Percentiles rank a stretch among this genome's conserved stretches.
These are phyloP conservation scores for Ascocoryne sarcoides DNA, from an alignment of 2,329 filamentous ascomycete species.

Conservation along the genomic window DNA sequence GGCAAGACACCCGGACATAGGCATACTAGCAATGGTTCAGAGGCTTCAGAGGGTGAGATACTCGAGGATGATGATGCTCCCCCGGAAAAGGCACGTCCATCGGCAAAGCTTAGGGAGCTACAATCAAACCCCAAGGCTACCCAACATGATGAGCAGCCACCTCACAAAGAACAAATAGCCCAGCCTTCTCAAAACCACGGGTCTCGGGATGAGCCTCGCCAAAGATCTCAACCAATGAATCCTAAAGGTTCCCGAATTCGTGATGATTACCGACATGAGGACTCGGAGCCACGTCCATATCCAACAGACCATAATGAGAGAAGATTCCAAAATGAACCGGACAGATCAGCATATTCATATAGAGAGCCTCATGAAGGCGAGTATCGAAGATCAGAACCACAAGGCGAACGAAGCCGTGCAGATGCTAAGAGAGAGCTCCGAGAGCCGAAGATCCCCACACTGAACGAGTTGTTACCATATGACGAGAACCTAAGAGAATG, in stretches of 20 bases:
- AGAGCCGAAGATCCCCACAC: slow-evolving; percentile 13
- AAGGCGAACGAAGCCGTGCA: slow-evolving; percentile 8
- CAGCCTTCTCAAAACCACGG: no score
- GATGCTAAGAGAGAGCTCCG: slow-evolving; percentile 9
- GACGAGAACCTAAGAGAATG: slow-evolving; percentile 30
- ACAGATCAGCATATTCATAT: slow-evolving; percentile 9
- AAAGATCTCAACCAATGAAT: slow-evolving; percentile 8
- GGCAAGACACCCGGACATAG: slow-evolving; percentile 8
- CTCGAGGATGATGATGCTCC: slow-evolving; percentile 26
- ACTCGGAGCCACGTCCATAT: slow-evolving; percentile 10
- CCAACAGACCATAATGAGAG: slow-evolving; percentile 14
- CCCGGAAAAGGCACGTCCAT: slow-evolving; percentile 10
- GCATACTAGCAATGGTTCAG: slow-evolving; percentile 16
- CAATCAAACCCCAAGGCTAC: slow-evolving; percentile 7
- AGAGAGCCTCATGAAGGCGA: slow-evolving; percentile 16
- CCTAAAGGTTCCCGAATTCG: slow-evolving; percentile 11
- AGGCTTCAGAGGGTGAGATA: slow-evolving; percentile 28
- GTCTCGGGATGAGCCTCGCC: no score
- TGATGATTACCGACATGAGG: slow-evolving; percentile 18
- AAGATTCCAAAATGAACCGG: slow-evolving; percentile 12
- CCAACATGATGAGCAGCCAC: slow-evolving; percentile 12
- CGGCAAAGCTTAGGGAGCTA: slow-evolving; percentile 16
- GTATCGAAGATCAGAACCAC: slow-evolving; percentile 10
- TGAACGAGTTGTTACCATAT: slow-evolving; percentile 20
- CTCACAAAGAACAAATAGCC: no score